Conservation (phyloP, 2,329 filamentous ascomycete species). For the Biscogniauxia sp. region DNA sequence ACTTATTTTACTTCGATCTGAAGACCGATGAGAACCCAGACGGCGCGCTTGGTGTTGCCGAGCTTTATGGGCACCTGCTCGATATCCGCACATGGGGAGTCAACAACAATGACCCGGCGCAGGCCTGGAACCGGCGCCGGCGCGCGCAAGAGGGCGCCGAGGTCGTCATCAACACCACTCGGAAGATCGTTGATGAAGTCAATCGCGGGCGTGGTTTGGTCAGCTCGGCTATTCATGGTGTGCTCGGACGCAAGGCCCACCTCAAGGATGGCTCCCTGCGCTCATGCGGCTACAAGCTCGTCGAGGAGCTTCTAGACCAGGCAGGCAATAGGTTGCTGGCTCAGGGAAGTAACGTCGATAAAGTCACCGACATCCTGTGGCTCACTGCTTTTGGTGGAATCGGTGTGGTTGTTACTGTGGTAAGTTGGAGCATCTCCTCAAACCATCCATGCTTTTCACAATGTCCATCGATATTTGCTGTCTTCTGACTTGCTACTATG, state of each 20-base stretch:
- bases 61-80: constrained; percentile 42
- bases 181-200: constrained; percentile 39
- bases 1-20: constrained; percentile 58
- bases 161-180: constrained; percentile 37
- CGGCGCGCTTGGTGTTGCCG: constrained; percentile 41
- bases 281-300: constrained; percentile 38
- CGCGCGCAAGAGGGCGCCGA: constrained; percentile 40
- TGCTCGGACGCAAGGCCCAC: constrained; percentile 28
- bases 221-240: constrained; percentile 27
- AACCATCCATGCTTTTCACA: background rate
- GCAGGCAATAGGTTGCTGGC: constrained; percentile 25
- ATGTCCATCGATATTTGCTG: background rate
- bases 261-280: constrained; percentile 38
- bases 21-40: constrained; percentile 52
- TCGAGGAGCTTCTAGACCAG: constrained; percentile 26
- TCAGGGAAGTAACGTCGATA: constrained; percentile 33
- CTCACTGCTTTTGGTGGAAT: constrained; percentile 40
- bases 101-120: constrained; percentile 46
- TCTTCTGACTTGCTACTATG: background rate
- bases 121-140: constrained; percentile 45
- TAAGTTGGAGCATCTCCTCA: constrained; percentile 21
- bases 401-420: constrained; percentile 38
- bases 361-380: constrained; percentile 38
- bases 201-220: constrained; percentile 33
- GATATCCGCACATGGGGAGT: constrained; percentile 46